Evolutionary conservation across 768 basidiomycete species (phyloP).

Genomic region (Podaxis mareebaensis): DNA sequence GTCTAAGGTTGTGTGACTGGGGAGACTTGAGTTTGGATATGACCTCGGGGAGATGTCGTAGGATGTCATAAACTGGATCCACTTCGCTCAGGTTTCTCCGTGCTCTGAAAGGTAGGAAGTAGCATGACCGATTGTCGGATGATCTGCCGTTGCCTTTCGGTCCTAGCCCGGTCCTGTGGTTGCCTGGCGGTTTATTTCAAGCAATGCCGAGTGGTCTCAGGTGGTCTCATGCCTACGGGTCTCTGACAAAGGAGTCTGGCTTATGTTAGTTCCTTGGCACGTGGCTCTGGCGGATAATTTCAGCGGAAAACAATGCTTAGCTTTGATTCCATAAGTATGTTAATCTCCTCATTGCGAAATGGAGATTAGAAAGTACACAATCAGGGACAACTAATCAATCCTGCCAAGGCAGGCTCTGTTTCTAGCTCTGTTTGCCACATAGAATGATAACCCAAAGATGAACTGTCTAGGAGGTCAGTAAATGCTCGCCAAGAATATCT

Average conservation of each 20-base stretch:
- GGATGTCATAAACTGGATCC: neutral
- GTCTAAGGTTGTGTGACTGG: neutral
- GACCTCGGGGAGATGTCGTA: neutral
- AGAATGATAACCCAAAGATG: neutral
- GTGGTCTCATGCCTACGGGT: neutral
- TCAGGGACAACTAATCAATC: neutral
- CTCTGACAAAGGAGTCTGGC: neutral
- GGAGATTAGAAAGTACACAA: neutral
- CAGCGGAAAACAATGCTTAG: neutral
- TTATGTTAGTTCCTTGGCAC: neutral
- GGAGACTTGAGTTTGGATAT: neutral
- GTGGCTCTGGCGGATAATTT: neutral
- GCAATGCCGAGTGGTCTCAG: neutral
- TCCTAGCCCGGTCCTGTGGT: neutral
- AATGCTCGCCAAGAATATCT: neutral
- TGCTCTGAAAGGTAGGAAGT: neutral
- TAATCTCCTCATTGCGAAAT: neutral
- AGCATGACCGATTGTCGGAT: neutral
- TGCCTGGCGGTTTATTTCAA: neutral
- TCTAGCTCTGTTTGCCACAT: neutral
- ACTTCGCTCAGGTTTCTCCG: neutral
- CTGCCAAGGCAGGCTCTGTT: neutral
- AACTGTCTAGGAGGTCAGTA: neutral
- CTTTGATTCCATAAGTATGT: neutral
- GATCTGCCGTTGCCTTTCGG: neutral